A percentile compares a stretch with the other conserved stretches of the same genome.
Conservation (phyloP, 192 early-diverging fungal genomes). For the Jimgerdemannia lactiflua region DNA sequence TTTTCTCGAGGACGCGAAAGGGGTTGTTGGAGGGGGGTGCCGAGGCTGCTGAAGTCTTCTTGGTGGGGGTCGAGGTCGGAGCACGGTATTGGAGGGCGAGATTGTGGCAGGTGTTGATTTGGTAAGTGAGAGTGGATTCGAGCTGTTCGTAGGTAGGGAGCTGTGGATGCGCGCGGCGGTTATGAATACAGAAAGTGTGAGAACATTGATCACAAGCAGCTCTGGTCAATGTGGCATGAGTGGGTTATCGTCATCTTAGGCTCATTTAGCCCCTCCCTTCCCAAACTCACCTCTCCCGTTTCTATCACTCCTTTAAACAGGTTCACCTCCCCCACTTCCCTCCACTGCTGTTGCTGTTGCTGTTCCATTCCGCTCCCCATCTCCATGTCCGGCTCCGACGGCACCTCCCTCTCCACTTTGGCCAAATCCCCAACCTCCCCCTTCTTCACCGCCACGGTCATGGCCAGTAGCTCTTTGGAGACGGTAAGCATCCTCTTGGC, state of each 20-base stretch:
- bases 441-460: conserved; percentile 28
- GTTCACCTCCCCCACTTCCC: not conserved
- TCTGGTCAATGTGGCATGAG: too few relatives aligned
- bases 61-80: not conserved
- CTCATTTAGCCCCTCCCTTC: not conserved
- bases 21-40: not conserved
- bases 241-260: not conserved
- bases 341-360: not conserved
- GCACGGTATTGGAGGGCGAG: conserved; percentile 23
- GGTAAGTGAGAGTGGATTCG: conserved; percentile 22
- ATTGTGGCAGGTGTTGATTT: conserved; percentile 29
- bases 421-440: conserved; percentile 14
- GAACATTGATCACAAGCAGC: too few relatives aligned
- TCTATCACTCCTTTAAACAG: not conserved
- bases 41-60: conserved; percentile 17
- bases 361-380: conserved; percentile 25
- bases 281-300: not conserved
- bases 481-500: conserved; percentile 50
- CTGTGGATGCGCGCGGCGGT: not conserved
- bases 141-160: conserved; percentile 10
- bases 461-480: conserved; percentile 43
- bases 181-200: not conserved
- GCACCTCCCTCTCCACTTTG: conserved; percentile 6
- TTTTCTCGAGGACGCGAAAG: conserved; percentile 61
- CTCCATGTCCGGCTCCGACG: conserved; percentile 18